Conservation (phyloP, 2,329 filamentous ascomycete genomes). For the Pseudocercospora macadamiae region DNA sequence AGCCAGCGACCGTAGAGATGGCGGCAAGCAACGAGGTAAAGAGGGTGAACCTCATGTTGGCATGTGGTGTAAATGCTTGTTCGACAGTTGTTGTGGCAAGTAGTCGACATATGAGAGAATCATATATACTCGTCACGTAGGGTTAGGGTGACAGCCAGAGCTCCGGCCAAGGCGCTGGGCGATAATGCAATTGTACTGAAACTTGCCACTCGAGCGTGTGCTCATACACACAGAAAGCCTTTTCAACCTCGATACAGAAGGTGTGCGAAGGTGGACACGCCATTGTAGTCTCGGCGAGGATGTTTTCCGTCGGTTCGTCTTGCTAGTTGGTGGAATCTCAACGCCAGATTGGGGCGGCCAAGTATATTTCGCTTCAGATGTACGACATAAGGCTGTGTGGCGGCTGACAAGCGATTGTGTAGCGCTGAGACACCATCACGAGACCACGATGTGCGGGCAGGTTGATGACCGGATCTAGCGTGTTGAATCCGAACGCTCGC, state of each 20-base stretch:
- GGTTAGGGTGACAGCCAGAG: background rate
- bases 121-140: too few species aligned
- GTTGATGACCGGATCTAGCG: too few species aligned
- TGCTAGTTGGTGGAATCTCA: background rate
- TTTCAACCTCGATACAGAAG: background rate
- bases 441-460: too few species aligned
- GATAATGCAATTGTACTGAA: background rate
- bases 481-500: too few species aligned
- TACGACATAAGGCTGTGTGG: background rate
- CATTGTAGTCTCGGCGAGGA: background rate
- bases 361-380: background rate
- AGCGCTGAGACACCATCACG: too few species aligned
- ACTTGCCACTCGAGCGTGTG: background rate
- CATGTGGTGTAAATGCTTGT: background rate
- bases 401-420: too few species aligned
- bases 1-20: background rate
- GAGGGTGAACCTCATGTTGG: background rate
- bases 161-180: background rate
- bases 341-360: background rate
- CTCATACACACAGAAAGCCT: background rate
- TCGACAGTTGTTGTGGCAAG: too few species aligned
- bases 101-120: too few species aligned
- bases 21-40: background rate
- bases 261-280: background rate
- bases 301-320: background rate